Conservation (phyloP, 1,284 basidiomycete species). For the Ustilago hordei region DNA sequence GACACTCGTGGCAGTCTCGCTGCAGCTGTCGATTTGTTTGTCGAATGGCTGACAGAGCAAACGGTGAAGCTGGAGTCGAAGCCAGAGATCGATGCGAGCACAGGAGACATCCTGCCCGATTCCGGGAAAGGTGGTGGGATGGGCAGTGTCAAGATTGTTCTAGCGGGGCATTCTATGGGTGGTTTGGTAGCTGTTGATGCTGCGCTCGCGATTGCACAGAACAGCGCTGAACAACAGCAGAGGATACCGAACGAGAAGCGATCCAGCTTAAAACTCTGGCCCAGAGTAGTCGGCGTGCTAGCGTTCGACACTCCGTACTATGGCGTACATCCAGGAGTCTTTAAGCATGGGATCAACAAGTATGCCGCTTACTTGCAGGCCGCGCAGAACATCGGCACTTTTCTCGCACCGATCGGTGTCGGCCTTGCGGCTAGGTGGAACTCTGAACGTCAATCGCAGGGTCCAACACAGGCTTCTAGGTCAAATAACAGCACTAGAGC, state of each 20-base stretch:
- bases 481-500: slow-evolving; percentile 33
- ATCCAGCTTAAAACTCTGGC: slow-evolving; percentile 79
- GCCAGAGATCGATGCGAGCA: slow-evolving; percentile 39
- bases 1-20: slow-evolving; percentile 75
- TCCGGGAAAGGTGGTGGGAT: slow-evolving; percentile 53
- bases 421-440: slow-evolving; percentile 72
- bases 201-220: slow-evolving; percentile 71
- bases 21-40: slow-evolving; percentile 51
- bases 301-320: slow-evolving; percentile 83
- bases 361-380: slow-evolving; percentile 79
- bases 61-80: slow-evolving; percentile 83
- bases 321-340: slow-evolving; percentile 81
- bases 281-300: slow-evolving; percentile 81
- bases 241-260: slow-evolving; percentile 11
- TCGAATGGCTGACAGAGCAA: slow-evolving; percentile 73
- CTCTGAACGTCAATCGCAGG: slow-evolving; percentile 52
- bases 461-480: slow-evolving; percentile 27
- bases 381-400: slow-evolving; percentile 74
- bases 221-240: slow-evolving; percentile 20
- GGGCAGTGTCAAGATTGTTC: slow-evolving; percentile 75
- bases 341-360: slow-evolving; percentile 85
- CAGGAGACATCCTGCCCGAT: slow-evolving; percentile 31
- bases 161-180: slow-evolving; percentile 83
- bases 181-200: slow-evolving; percentile 81
- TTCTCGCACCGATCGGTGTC: slow-evolving; percentile 70